Conservation (phyloP, 805 yeast species). For the Wickerhamiella azymoides region DNA sequence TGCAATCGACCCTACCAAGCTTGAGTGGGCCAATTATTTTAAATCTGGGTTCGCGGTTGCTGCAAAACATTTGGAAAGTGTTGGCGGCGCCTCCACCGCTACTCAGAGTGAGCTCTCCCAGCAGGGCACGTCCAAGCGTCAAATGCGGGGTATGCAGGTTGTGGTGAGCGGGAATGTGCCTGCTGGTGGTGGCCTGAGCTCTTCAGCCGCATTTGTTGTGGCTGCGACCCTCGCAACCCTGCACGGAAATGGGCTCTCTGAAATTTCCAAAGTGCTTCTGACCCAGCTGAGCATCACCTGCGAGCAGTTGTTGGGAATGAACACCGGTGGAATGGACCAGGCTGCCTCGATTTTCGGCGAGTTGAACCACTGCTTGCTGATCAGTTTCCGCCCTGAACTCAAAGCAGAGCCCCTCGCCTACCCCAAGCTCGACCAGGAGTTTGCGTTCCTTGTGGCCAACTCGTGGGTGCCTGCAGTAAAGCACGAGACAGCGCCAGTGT, state of each 20-base stretch:
- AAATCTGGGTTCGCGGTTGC: conserved; percentile 53
- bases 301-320: conserved; percentile 61
- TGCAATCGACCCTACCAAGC: conserved; percentile 35
- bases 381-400: conserved; percentile 47
- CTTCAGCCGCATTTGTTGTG: conserved; percentile 61
- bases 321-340: conserved; percentile 73
- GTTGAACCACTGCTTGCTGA: conserved; percentile 40
- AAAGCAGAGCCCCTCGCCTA: conserved; percentile 40
- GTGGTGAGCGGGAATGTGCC: conserved; percentile 54
- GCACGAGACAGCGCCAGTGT: conserved; percentile 53
- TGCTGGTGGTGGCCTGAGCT: conserved; percentile 56
- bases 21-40: conserved; percentile 57
- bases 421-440: conserved; percentile 33
- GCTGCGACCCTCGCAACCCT: conserved; percentile 46
- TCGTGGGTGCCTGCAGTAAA: conserved; percentile 50
- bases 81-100: too few species aligned
- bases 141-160: conserved; percentile 34
- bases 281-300: conserved; percentile 48
- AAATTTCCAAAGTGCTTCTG: conserved; percentile 37
- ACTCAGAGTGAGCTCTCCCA: too few species aligned
- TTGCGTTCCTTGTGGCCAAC: conserved; percentile 49
- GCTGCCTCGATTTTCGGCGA: conserved; percentile 57
- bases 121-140: too few species aligned
- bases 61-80: conserved; percentile 31
- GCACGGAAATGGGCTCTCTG: conserved; percentile 34